Base-by-base conservation (phyloP, 2,329 filamentous ascomycete species). In the Aspergillus piperis region DNA sequence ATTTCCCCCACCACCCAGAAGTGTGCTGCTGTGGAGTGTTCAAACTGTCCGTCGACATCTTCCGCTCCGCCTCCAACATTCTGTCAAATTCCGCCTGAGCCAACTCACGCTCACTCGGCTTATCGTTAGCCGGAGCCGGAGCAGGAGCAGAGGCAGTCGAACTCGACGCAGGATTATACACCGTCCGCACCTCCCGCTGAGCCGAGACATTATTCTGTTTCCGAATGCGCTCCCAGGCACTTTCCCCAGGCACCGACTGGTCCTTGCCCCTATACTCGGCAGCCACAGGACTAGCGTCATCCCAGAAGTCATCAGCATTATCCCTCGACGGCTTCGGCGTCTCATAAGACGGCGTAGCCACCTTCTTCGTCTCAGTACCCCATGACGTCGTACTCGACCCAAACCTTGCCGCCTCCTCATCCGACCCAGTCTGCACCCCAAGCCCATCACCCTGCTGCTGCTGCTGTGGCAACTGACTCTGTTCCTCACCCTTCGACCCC, bases 81-180 rank as follows among this genome's bases (percentile, higher is more conserved):
- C 68, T 68, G 60, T 81, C 76, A 54, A 81, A 81, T 3, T 80
- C 75, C 8, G 71, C 74, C 58, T 78, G 78, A 3, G 78, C 77
- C 56, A 75, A 70, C 42, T 79, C 73, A 51, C 71, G 70, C 25
- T 77, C 74, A 5, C 67, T 65, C 23, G 65, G 66, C 17, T 63
- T 62, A 3, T 68, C 69, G 6, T 59, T 62, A 8, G 69, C 70
- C n/a, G 48, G 19, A 4, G 10, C 47, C 1, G 54, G 25, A 4
- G 10, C 47, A 2, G 54, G 25, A 1, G 36, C 13, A 8, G 54
- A 54, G 15, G 48, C n/a, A 17, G 42, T 48, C 41, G 57, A 63
- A 17, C 48, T 19, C 13, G 59, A 53, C 38, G 23, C 23, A 56
- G 41, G 41, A 11, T 5, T 23, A 44, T 3, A 23, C 10, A 13